Percentiles rank a stretch among this genome's conserved stretches.
Conservation (phyloP, 768 basidiomycete genomes). For the Mycena latifolia region DNA sequence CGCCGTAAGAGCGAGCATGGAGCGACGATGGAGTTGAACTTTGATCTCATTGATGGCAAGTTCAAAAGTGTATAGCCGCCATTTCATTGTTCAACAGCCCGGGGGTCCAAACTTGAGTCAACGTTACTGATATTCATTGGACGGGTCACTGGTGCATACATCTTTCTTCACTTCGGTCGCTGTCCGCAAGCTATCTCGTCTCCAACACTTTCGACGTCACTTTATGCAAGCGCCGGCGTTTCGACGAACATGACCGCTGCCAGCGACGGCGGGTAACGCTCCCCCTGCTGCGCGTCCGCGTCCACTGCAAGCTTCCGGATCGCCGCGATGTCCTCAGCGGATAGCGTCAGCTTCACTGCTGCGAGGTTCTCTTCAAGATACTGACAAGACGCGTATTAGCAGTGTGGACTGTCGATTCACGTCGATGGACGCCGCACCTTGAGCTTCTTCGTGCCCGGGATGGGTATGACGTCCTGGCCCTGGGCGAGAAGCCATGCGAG, state of each 20-base stretch:
- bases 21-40: too few species aligned
- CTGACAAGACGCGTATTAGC: slow-evolving; percentile 25
- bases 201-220: too few species aligned
- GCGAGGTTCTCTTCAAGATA: slow-evolving; percentile 50
- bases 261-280: slow-evolving; percentile 37
- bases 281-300: slow-evolving; percentile 38
- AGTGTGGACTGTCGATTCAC: neutral
- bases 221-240: slow-evolving; percentile 30
- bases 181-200: too few species aligned
- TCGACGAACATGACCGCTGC: slow-evolving; percentile 36
- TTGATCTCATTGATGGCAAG: too few species aligned
- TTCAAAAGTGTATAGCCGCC: too few species aligned
- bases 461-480: slow-evolving; percentile 29
- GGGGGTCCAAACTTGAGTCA: too few species aligned
- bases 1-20: too few species aligned
- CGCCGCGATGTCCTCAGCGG: slow-evolving; percentile 25
- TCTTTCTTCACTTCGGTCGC: too few species aligned
- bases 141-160: too few species aligned
- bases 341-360: slow-evolving; percentile 6
- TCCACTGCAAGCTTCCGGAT: slow-evolving; percentile 42
- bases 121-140: too few species aligned
- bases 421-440: slow-evolving; percentile 27
- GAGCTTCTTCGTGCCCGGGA: slow-evolving; percentile 31
- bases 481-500: slow-evolving; percentile 36
- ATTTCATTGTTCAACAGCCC: too few species aligned